These are phyloP conservation scores for Phytophthora ramorum DNA, from an alignment of 352 stramenopile genomes.

Conservation along the genomic window DNA sequence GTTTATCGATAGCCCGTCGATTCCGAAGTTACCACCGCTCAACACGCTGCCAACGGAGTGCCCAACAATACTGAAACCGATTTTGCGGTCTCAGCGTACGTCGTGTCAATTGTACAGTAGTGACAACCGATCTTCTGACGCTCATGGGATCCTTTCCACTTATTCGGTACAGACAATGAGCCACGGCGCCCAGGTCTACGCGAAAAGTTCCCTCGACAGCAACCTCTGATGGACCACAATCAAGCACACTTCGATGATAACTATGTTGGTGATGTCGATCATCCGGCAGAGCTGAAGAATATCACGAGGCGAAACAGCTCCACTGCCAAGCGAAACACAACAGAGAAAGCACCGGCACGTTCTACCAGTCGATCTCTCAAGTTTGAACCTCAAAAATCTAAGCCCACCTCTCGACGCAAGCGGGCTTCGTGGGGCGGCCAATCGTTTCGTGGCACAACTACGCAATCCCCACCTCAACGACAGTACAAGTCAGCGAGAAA, in stretches of 20 bases:
- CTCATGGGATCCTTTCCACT: background rate
- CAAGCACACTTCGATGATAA: conserved; percentile 19
- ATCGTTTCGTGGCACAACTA: background rate
- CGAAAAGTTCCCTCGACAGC: conserved; percentile 38
- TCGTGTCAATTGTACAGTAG: background rate
- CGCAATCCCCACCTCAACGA: conserved; percentile 12
- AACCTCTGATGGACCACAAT: conserved; percentile 18
- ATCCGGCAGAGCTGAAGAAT: conserved; percentile 19
- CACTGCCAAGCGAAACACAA: conserved; percentile 2
- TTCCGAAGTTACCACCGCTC: conserved; percentile 37
- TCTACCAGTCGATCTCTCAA: conserved; percentile 39
- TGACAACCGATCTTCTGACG: background rate
- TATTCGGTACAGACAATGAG: conserved; percentile 14
- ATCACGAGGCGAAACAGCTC: conserved; percentile 14
- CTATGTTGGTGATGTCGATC: conserved; percentile 21
- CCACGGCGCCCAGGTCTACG: conserved; percentile 40
- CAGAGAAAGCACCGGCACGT: conserved; percentile 15
- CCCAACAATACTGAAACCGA: conserved; percentile 18
- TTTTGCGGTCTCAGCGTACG: conserved; percentile 27
- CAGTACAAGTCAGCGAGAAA: conserved; percentile 57
- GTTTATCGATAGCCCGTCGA: conserved; percentile 64
- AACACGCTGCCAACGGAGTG: conserved; percentile 21
- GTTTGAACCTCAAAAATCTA: conserved; percentile 26
- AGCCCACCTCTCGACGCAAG: conserved; percentile 19
- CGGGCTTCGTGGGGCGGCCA: conserved; percentile 51